Conservation (phyloP, 108 stramenopile genomes). For the Skeletonema grethae region DNA sequence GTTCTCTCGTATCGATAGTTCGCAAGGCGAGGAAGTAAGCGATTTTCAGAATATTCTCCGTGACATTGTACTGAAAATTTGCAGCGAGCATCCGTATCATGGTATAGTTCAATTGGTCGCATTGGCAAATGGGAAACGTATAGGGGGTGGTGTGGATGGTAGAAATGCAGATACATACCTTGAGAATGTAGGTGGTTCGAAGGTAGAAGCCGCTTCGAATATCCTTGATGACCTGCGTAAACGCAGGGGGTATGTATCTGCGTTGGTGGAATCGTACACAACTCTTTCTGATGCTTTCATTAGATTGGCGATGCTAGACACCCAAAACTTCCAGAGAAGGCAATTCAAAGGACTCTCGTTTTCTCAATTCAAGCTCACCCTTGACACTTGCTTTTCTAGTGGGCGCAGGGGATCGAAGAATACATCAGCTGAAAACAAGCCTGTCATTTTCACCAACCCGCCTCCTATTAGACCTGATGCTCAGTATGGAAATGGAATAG, state of each 20-base stretch:
- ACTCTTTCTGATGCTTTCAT: conserved; percentile 67
- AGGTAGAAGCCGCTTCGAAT: conserved; percentile 60
- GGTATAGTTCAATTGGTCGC: conserved; percentile 81
- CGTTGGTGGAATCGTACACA: conserved; percentile 63
- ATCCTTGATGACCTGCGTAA: conserved; percentile 52
- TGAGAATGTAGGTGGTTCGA: conserved; percentile 59
- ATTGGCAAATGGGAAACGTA: conserved; percentile 70
- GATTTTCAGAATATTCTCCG: conserved; percentile 68
- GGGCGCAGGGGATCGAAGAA: conserved; percentile 39
- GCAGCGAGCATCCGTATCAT: conserved; percentile 87
- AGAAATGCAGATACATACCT: conserved; percentile 45
- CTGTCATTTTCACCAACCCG: conserved; percentile 72
- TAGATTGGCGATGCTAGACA: conserved; percentile 58
- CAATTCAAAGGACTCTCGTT: conserved; percentile 35
- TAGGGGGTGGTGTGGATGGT: conserved; percentile 54
- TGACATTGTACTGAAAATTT: conserved; percentile 66
- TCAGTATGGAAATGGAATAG: conserved; percentile 69
- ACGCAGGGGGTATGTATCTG: conserved; percentile 36
- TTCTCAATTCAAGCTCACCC: conserved; percentile 51
- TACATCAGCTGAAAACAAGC: conserved; percentile 36
- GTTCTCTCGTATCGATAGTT: conserved; percentile 74
- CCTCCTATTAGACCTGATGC: conserved; percentile 61
- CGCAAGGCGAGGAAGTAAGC: conserved; percentile 7
- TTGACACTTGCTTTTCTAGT: conserved; percentile 46
- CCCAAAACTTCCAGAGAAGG: conserved; percentile 23